Evolutionary conservation across 768 basidiomycete species (phyloP).

Genomic region (Lactarius hengduanensis): DNA sequence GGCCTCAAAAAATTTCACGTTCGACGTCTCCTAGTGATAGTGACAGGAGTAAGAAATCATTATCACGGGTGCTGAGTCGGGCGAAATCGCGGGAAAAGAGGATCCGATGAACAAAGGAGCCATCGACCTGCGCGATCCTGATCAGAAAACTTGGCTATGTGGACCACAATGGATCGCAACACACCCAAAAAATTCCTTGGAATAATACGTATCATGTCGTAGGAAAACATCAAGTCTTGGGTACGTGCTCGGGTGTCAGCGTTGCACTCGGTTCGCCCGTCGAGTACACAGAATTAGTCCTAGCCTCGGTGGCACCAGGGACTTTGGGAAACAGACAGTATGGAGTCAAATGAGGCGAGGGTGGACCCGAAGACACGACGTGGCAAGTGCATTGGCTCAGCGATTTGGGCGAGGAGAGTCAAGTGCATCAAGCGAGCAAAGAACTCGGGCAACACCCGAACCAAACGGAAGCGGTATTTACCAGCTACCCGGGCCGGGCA

Average conservation of each 20-base stretch:
- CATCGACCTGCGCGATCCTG: no score
- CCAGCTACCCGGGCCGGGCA: no score
- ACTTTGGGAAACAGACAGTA: background rate
- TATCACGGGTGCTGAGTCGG: slow-evolving; percentile 6
- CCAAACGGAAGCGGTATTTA: no score
- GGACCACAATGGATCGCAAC: background rate
- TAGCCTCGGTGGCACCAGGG: background rate
- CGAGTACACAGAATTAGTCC: background rate
- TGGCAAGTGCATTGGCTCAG: background rate
- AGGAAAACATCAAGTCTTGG: background rate
- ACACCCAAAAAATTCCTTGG: slow-evolving; percentile 18
- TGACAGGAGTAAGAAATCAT: background rate
- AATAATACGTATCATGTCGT: slow-evolving; percentile 18
- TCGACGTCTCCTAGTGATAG: slow-evolving; percentile 12
- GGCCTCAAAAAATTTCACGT: slow-evolving; percentile 15
- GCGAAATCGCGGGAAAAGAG: slow-evolving; percentile 21
- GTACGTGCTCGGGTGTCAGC: background rate
- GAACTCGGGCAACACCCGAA: no score
- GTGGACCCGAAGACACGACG: background rate
- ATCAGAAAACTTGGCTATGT: background rate
- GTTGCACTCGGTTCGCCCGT: background rate
- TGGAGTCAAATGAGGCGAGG: background rate
- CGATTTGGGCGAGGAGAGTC: background rate
- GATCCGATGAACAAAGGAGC: slow-evolving; percentile 16
- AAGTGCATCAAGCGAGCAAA: slow-evolving; percentile 7